Conservation (phyloP, 129 eudicot species). For the Escallonia herrerae region DNA sequence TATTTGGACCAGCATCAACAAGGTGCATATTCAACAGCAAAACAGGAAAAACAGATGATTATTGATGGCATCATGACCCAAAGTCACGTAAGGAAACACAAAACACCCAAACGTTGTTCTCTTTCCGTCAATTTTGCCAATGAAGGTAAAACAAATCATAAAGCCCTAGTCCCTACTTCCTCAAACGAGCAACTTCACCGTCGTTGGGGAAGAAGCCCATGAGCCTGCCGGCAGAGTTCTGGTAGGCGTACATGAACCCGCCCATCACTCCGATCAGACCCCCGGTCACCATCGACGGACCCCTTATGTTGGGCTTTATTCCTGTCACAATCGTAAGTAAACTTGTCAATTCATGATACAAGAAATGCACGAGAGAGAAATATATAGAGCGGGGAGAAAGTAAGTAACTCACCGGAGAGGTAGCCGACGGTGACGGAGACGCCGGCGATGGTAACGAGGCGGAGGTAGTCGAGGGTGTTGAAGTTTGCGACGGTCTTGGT, state of each 20-base stretch:
- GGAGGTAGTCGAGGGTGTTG: slow-evolving; percentile 89
- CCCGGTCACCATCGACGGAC: slow-evolving; percentile 97
- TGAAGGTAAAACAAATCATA: slow-evolving; percentile 6
- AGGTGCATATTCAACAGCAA: too few species aligned
- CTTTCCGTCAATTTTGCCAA: neutral
- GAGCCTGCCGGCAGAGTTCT: slow-evolving; percentile 87
- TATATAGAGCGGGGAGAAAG: neutral
- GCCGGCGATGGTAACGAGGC: slow-evolving; percentile 89
- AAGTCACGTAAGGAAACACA: slow-evolving; percentile 7
- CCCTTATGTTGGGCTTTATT: slow-evolving; percentile 77
- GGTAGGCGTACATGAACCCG: slow-evolving; percentile 97
- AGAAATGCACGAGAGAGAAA: neutral
- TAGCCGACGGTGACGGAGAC: slow-evolving; percentile 97
- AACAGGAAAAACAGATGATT: neutral
- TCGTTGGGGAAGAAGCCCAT: slow-evolving; percentile 97
- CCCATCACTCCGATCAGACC: slow-evolving; percentile 90
- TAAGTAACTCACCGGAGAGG: slow-evolving; percentile 56
- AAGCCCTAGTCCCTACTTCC: slow-evolving; percentile 37
- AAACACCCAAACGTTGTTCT: slow-evolving; percentile 1
- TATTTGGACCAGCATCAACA: too few species aligned
- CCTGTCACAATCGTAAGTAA: slow-evolving; percentile 31
- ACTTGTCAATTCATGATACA: neutral
- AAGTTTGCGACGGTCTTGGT: slow-evolving; percentile 82
- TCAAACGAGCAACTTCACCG: slow-evolving; percentile 83
- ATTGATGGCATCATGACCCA: slow-evolving; percentile 14